Conservation (phyloP, 345 rosid genomes). For the Crucihimalaya himalaica region DNA sequence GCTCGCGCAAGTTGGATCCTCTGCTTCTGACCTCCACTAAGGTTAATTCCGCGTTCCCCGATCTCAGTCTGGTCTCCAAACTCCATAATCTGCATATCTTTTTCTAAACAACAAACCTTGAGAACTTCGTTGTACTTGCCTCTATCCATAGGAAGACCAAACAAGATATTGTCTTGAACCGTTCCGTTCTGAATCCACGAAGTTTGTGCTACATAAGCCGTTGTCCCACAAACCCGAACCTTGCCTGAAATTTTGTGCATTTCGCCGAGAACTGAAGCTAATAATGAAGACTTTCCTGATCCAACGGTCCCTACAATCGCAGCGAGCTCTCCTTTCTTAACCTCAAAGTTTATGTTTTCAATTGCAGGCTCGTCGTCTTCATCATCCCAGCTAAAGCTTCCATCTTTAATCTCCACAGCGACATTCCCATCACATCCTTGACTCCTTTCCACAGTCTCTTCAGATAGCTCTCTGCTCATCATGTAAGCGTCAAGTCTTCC, state of each 20-base stretch:
- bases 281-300: conserved; percentile 86
- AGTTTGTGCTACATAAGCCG: conserved; percentile 93
- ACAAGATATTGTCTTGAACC: conserved; percentile 82
- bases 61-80: conserved; percentile 95
- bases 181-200: conserved; percentile 97
- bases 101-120: conserved; percentile 81
- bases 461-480: conserved; percentile 72
- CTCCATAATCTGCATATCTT: conserved; percentile 95
- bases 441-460: conserved; percentile 57
- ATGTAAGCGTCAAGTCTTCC: conserved; percentile 76
- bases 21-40: conserved; percentile 98
- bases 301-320: conserved; percentile 96
- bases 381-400: conserved; percentile 84
- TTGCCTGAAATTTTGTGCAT: conserved; percentile 87
- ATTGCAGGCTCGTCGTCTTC: conserved; percentile 72
- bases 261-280: conserved; percentile 88
- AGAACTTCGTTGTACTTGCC: conserved; percentile 66
- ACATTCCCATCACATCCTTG: conserved; percentile 57
- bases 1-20: conserved; percentile 92
- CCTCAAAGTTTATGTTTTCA: conserved; percentile 60
- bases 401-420: conserved; percentile 72
- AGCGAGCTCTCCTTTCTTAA: conserved; percentile 78
- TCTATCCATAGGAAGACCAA: conserved; percentile 76
- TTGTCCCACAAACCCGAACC: conserved; percentile 78
- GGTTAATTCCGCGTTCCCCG: conserved; percentile 96